These are phyloP conservation scores for Phycomyces nitens DNA, from an alignment of 192 early-diverging fungal species.

Conservation along the genomic window DNA sequence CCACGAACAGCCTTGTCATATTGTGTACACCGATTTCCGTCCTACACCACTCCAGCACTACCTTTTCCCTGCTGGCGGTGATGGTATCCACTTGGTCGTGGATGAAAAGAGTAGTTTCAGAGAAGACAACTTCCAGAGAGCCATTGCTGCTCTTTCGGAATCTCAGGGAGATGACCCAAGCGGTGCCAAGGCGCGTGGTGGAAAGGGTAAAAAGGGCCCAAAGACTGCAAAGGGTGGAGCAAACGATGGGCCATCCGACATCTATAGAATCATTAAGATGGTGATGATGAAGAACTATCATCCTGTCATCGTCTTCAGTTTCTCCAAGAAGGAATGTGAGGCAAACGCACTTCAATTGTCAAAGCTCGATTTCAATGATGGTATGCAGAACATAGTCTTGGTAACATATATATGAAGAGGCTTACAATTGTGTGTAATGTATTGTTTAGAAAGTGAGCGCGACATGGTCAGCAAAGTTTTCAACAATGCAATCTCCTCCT, in stretches of 20 bases:
- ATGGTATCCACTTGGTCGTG: slow-evolving; percentile 93
- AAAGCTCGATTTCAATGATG: slow-evolving; percentile 88
- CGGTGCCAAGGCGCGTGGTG: slow-evolving; percentile 42
- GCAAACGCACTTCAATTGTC: slow-evolving; percentile 85
- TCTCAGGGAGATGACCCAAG: slow-evolving; percentile 57
- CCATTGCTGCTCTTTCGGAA: slow-evolving; percentile 70
- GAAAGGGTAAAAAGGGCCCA: slow-evolving; percentile 45
- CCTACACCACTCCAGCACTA: slow-evolving; percentile 98
- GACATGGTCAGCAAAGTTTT: slow-evolving; percentile 82
- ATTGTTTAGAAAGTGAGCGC: slow-evolving; percentile 62
- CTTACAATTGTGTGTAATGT: not conserved
- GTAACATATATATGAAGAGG: not conserved
- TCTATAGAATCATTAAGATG: slow-evolving; percentile 95
- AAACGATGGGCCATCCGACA: slow-evolving; percentile 68
- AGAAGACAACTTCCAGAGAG: slow-evolving; percentile 94
- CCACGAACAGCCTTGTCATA: slow-evolving; percentile 95
- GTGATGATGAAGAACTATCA: slow-evolving; percentile 93
- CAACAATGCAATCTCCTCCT: slow-evolving; percentile 77
- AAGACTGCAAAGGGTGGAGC: slow-evolving; percentile 53
- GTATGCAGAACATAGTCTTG: slow-evolving; percentile 3
- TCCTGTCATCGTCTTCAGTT: slow-evolving; percentile 98
- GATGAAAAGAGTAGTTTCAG: slow-evolving; percentile 94
- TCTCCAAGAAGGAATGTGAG: slow-evolving; percentile 93
- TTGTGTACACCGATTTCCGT: slow-evolving; percentile 96
- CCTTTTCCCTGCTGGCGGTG: slow-evolving; percentile 84